phyloP scores from a whole-genome alignment of 257 asterid genomes.

The Cruciata laevipes region DNA sequence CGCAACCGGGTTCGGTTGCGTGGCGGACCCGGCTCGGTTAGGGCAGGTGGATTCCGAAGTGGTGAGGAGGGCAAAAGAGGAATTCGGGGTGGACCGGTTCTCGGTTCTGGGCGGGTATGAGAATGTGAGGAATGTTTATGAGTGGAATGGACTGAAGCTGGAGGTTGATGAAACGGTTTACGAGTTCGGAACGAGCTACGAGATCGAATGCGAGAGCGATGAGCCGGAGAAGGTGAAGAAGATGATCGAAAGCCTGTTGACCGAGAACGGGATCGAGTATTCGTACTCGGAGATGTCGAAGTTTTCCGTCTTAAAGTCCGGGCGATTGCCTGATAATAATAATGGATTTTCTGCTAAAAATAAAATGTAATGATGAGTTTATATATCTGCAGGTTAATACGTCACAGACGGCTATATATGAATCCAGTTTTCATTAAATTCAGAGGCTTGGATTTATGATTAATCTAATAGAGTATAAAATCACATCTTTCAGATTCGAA shows the following conservation, averaged over 20 bases:
- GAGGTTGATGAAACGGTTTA: constrained; percentile 74
- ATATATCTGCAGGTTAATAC: too few relatives aligned
- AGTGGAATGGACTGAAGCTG: constrained; percentile 75
- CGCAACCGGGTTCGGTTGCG: constrained; percentile 44
- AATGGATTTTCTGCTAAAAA: too few relatives aligned
- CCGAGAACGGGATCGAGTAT: constrained; percentile 47
- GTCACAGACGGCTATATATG: too few relatives aligned
- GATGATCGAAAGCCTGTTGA: constrained; percentile 53
- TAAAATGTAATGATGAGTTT: too few relatives aligned
- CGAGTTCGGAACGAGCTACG: constrained; percentile 63
- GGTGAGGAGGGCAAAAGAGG: constrained; percentile 63
- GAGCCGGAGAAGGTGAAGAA: constrained; percentile 66
- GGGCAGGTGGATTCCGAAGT: constrained; percentile 42
- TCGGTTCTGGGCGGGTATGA: constrained; percentile 69
- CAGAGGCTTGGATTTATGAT: too few relatives aligned
- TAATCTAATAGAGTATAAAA: too few relatives aligned
- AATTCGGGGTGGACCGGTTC: constrained; percentile 51
- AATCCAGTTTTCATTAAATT: too few relatives aligned
- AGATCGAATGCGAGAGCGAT: constrained; percentile 73
- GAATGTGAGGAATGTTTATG: constrained; percentile 66
- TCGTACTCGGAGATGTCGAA: constrained; percentile 29
- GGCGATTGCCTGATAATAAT: too few relatives aligned
- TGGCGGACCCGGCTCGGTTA: constrained; percentile 43
- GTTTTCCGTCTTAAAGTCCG: too few relatives aligned
- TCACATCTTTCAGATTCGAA: too few relatives aligned